Conservation (phyloP, 331 rosid genomes). For the Malus hybrid region DNA sequence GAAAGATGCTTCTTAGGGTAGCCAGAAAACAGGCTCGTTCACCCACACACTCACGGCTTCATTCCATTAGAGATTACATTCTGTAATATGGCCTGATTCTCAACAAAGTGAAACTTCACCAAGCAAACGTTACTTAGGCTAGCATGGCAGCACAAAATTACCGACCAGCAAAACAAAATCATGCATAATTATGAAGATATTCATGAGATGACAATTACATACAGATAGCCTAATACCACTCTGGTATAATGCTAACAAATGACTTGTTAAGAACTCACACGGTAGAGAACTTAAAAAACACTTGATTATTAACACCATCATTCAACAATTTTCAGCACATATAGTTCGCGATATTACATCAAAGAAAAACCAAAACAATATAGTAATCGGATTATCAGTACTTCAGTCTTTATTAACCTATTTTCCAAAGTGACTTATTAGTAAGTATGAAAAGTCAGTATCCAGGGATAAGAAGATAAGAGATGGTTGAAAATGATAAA, state of each 20-base stretch:
- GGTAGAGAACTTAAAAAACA: background rate
- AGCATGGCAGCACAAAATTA: background rate
- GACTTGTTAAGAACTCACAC: background rate
- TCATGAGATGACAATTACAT: background rate
- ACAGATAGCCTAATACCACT: background rate
- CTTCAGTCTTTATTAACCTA: background rate
- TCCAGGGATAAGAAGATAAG: background rate
- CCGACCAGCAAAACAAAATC: background rate
- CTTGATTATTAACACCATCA: background rate
- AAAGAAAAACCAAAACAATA: background rate
- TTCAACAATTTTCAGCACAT: background rate
- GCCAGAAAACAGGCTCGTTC: background rate
- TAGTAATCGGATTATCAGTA: background rate
- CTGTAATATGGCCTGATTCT: background rate
- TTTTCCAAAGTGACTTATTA: background rate
- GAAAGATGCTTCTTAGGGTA: background rate
- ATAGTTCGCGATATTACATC: background rate
- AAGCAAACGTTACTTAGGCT: background rate
- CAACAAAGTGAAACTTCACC: background rate
- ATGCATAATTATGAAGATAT: background rate
- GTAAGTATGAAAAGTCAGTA: background rate
- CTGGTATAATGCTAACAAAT: background rate
- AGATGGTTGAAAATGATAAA: background rate
- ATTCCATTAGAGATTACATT: background rate
- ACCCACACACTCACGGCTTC: background rate